Conservation (phyloP, 2,329 filamentous ascomycete genomes). For the Claviceps humidiphila region DNA sequence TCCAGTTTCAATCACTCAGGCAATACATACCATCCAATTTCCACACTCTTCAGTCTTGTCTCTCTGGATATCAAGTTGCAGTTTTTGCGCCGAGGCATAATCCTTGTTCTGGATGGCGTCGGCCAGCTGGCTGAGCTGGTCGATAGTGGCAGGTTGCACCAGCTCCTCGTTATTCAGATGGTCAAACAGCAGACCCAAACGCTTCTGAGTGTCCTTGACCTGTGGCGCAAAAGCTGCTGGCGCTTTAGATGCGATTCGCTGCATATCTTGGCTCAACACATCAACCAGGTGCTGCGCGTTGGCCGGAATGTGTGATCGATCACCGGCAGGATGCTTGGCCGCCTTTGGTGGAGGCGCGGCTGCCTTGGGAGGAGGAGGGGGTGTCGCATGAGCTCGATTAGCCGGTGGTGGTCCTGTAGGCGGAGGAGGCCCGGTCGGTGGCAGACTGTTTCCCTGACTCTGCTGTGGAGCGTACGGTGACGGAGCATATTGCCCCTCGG, state of each 20-base stretch:
- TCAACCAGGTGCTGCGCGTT: conserved; percentile 68
- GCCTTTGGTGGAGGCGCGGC: conserved; percentile 39
- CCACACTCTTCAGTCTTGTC: conserved; percentile 71
- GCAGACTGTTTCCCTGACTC: conserved; percentile 24
- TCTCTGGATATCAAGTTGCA: conserved; percentile 64
- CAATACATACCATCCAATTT: conserved; percentile 67
- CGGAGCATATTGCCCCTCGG: conserved; percentile 21
- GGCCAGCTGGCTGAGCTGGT: conserved; percentile 50
- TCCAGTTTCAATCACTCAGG: not conserved
- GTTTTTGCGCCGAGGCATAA: conserved; percentile 50
- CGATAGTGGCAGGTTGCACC: conserved; percentile 65
- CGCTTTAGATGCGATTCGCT: conserved; percentile 73
- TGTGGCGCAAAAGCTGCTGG: conserved; percentile 78
- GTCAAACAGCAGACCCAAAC: conserved; percentile 86
- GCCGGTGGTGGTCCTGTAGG: conserved; percentile 19
- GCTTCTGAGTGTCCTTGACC: conserved; percentile 87
- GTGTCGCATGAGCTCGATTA: conserved; percentile 20
- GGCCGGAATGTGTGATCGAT: conserved; percentile 77
- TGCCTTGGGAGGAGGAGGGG: conserved; percentile 34
- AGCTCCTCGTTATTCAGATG: conserved; percentile 94
- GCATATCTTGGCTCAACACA: conserved; percentile 70
- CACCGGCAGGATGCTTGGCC: conserved; percentile 64
- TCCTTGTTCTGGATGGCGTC: conserved; percentile 55
- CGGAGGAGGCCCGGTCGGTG: conserved; percentile 30
- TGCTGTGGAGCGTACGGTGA: conserved; percentile 26